phyloP scores from a whole-genome alignment of 768 basidiomycete species.

The Pisolithus tinctorius region DNA sequence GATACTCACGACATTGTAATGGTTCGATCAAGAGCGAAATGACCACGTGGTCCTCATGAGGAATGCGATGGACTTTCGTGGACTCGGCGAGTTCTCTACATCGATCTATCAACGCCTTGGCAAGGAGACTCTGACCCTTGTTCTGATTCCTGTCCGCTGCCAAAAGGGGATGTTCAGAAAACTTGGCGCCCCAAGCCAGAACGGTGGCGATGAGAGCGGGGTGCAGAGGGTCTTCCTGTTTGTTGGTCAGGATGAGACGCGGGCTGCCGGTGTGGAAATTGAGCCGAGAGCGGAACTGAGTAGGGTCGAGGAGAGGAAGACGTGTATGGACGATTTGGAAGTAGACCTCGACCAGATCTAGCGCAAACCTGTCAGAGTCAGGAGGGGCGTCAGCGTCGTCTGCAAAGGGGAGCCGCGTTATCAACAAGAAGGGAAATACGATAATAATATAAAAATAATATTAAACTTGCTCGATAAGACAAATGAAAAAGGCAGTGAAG shows the following conservation, averaged over 20 bases:
- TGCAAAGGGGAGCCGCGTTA: background rate
- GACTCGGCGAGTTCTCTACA: slow-evolving; percentile 84
- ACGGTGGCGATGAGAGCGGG: slow-evolving; percentile 80
- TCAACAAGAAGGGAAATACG: background rate
- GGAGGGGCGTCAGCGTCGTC: slow-evolving; percentile 8
- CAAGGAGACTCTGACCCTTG: slow-evolving; percentile 67
- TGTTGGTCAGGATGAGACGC: slow-evolving; percentile 14
- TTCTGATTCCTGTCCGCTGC: slow-evolving; percentile 69
- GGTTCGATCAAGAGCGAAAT: slow-evolving; percentile 78
- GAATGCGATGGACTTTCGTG: slow-evolving; percentile 78
- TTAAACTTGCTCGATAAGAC: slow-evolving; percentile 19
- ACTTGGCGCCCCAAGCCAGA: slow-evolving; percentile 88
- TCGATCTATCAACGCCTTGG: slow-evolving; percentile 70
- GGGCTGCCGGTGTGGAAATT: slow-evolving; percentile 31
- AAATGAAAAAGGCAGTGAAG: slow-evolving; percentile 18
- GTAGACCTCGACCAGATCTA: slow-evolving; percentile 91
- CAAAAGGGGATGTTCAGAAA: slow-evolving; percentile 85
- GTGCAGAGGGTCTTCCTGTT: slow-evolving; percentile 44
- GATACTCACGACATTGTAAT: slow-evolving; percentile 75
- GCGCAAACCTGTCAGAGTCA: slow-evolving; percentile 60
- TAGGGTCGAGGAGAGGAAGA: slow-evolving; percentile 79
- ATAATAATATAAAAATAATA: background rate
- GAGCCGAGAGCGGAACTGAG: slow-evolving; percentile 70
- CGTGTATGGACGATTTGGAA: slow-evolving; percentile 91
- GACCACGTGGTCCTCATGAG: slow-evolving; percentile 74